phyloP scores from a whole-genome alignment of 177 flowering plant genomes.

The Vitis hybrid region DNA sequence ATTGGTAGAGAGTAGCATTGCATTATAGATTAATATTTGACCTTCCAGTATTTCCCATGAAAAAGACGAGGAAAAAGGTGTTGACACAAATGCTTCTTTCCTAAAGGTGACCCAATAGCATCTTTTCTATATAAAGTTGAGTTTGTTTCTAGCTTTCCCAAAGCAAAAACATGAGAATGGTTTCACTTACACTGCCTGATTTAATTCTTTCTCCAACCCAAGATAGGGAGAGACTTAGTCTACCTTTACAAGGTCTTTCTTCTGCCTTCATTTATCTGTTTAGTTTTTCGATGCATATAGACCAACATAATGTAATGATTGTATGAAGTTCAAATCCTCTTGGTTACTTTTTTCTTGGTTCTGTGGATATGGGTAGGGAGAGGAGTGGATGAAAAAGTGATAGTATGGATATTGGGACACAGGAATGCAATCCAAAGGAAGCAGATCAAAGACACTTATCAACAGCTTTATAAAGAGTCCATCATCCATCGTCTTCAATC shows the following conservation, averaged over 20 bases:
- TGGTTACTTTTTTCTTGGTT: neutral
- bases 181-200: conserved; percentile 55
- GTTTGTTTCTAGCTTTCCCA: too few relatives aligned
- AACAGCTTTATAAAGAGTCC: conserved; percentile 53
- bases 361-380: conserved; percentile 35
- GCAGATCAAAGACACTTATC: conserved; percentile 61
- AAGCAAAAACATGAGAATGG: conserved; percentile 31
- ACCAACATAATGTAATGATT: too few relatives aligned
- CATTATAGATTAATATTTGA: too few relatives aligned
- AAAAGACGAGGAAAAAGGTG: too few relatives aligned
- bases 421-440: conserved; percentile 68
- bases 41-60: too few relatives aligned
- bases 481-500: conserved; percentile 57
- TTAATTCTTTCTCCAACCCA: conserved; percentile 59
- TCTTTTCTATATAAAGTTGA: too few relatives aligned
- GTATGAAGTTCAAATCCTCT: neutral
- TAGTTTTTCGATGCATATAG: neutral
- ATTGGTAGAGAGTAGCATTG: too few relatives aligned
- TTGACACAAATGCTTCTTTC: too few relatives aligned
- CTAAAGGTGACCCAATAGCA: too few relatives aligned
- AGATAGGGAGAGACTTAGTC: conserved; percentile 53
- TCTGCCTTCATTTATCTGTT: neutral
- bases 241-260: conserved; percentile 57
- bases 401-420: conserved; percentile 60
- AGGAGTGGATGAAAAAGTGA: conserved; percentile 78